Base-by-base conservation (phyloP, 2,329 filamentous ascomycete species). In the Pochonia chlamydosporia region DNA sequence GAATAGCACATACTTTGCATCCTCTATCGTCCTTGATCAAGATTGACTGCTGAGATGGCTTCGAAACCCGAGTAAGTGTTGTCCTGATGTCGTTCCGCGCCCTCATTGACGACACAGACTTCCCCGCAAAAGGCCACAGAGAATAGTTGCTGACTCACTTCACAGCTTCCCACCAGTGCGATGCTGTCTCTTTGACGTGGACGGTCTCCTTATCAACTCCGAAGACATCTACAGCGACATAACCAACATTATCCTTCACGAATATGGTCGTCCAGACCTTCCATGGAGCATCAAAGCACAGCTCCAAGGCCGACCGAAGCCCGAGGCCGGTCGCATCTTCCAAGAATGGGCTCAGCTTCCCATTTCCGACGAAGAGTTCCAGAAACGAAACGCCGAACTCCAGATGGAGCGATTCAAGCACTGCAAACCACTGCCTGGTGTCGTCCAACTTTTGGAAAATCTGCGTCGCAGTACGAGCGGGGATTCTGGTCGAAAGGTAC, bases 331-430 rank as follows among this genome's bases (percentile, higher is more conserved):
- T 16, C 21, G 24, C 10, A 11, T 45, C 5, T 39, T 45, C 16
- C 33, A 45, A 5, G 23, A 45, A 20, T 45, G 43, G 43, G 43
- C 43, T 5, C 10, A 45, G 13, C 16, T 45, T 20, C 43, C 35
- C 1, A 45, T 40, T 3, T 26, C 43, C 14, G 8, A 28, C 23
- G 43, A 39, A 4, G 23, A 40, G 11, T 37, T 39, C 33, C 5
- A 8, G 2, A 20, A 11, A 5, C 10, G 23, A 9, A 14, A 5
- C 9, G 6, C 33, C 5, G 43, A 37, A 8, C 23, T 40, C 3
- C 33, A 40, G 16, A 4, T 11, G 11, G 2, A 23, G 3, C 35
- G 11, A 10, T 39, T 45, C 13, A n/a, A n/a, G 3, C 13, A 36
- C 5, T 25, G 20, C 10, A 28, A 21, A 18, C 43, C 43, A 4